phyloP scores from a whole-genome alignment of 495 filamentous ascomycete species.

The Aspergillus leporis region DNA sequence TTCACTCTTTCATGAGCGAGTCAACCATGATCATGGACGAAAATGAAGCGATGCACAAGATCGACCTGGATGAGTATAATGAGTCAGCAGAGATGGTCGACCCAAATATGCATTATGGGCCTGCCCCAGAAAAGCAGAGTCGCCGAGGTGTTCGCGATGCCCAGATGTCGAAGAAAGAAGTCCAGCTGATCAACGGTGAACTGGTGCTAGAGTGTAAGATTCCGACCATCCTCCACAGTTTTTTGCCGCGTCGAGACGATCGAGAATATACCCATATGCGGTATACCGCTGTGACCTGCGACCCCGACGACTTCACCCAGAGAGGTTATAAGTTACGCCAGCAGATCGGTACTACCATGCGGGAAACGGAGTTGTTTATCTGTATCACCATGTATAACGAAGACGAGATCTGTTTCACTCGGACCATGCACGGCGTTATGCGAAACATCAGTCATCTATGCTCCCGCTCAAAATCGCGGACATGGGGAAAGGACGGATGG shows the following conservation, averaged over 20 bases:
- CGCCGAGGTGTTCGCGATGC: slow-evolving; percentile 81
- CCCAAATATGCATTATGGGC: slow-evolving; percentile 71
- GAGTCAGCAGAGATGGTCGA: slow-evolving; percentile 39
- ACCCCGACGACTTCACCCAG: slow-evolving; percentile 89
- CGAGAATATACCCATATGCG: slow-evolving; percentile 99
- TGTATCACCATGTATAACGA: slow-evolving; percentile 99
- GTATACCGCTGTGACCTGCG: slow-evolving; percentile 99
- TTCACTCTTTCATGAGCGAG: slow-evolving; percentile 65
- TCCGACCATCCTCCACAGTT: slow-evolving; percentile 93
- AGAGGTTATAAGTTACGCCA: slow-evolving; percentile 94
- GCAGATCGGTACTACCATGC: slow-evolving; percentile 78
- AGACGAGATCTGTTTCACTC: slow-evolving; percentile 91
- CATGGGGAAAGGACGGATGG: slow-evolving; percentile 98
- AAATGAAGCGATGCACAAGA: slow-evolving; percentile 41
- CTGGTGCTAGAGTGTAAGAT: slow-evolving; percentile 99
- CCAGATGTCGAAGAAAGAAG: slow-evolving; percentile 91
- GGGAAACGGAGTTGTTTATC: slow-evolving; percentile 98
- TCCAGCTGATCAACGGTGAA: slow-evolving; percentile 93
- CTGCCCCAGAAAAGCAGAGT: slow-evolving; percentile 81
- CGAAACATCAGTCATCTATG: slow-evolving; percentile 97
- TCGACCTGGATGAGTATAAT: slow-evolving; percentile 48
- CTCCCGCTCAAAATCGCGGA: slow-evolving; percentile 84
- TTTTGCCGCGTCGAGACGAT: slow-evolving; percentile 87
- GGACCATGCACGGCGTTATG: slow-evolving; percentile 99
- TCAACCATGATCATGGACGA: slow-evolving; percentile 64